These are phyloP conservation scores for Euphorbia tirucalli DNA, from an alignment of 345 rosid genomes.

Conservation along the genomic window DNA sequence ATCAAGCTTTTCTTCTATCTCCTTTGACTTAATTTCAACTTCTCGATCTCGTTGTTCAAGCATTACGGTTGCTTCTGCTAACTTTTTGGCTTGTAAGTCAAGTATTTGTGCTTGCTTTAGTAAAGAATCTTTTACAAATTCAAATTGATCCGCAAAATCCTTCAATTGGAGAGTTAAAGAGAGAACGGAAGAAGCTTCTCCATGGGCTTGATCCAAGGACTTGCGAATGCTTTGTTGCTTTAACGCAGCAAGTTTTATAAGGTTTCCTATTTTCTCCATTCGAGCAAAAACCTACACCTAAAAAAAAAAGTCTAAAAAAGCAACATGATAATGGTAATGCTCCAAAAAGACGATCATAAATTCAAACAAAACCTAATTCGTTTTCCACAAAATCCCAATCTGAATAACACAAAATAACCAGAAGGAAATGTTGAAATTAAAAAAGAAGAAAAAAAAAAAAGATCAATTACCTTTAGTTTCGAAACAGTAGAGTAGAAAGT, in stretches of 20 bases:
- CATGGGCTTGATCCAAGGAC: conserved; percentile 20
- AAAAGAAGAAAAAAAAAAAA: too few species aligned
- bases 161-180: conserved; percentile 31
- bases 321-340: too few species aligned
- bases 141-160: conserved; percentile 31
- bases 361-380: too few species aligned
- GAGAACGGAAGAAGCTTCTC: conserved; percentile 28
- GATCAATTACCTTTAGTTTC: too few species aligned
- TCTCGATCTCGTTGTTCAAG: conserved; percentile 3
- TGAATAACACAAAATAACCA: too few species aligned
- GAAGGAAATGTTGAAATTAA: too few species aligned
- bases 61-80: neutral
- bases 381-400: too few species aligned
- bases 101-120: conserved; percentile 4
- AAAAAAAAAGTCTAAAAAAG: neutral
- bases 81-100: conserved; percentile 12
- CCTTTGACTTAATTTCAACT: neutral
- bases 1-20: neutral
- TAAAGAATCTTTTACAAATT: conserved; percentile 6
- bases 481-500: too few species aligned
- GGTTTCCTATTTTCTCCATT: conserved; percentile 15
- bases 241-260: conserved; percentile 12
- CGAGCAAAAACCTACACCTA: neutral
- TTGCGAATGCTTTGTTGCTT: conserved; percentile 20
- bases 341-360: too few species aligned